A percentile compares a stretch with the other conserved stretches of the same genome.
Evolutionary conservation across 2,329 filamentous ascomycete genomes (phyloP).

Genomic region (Exophiala oligosperma): DNA sequence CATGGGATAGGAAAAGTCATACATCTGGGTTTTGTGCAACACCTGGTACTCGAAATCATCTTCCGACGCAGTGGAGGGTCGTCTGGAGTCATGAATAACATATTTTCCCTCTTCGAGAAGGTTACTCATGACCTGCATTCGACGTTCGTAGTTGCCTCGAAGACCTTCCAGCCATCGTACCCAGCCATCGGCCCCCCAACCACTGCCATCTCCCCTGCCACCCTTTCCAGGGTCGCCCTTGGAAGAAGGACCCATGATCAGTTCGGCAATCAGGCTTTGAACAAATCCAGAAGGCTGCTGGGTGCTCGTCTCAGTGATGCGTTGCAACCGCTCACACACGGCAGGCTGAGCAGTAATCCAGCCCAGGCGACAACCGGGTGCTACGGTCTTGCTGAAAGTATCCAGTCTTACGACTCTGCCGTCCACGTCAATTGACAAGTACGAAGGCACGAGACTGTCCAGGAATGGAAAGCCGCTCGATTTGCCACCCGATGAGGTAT

Average conservation of each 20-base stretch:
- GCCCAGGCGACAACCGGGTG: slow-evolving; percentile 83
- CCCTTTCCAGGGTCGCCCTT: slow-evolving; percentile 52
- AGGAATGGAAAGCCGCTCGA: slow-evolving; percentile 73
- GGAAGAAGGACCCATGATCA: slow-evolving; percentile 65
- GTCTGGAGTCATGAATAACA: slow-evolving; percentile 35
- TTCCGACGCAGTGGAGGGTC: slow-evolving; percentile 15
- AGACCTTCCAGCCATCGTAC: slow-evolving; percentile 87
- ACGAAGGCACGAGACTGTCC: slow-evolving; percentile 80
- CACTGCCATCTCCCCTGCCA: slow-evolving; percentile 52
- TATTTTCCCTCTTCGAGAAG: slow-evolving; percentile 69
- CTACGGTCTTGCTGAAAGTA: slow-evolving; percentile 91
- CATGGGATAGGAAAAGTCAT: slow-evolving; percentile 75
- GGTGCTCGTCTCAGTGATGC: slow-evolving; percentile 75
- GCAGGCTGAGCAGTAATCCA: slow-evolving; percentile 86
- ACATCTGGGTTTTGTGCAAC: slow-evolving; percentile 71
- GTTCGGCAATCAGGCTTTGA: slow-evolving; percentile 75
- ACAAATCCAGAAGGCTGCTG: slow-evolving; percentile 89
- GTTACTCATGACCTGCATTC: slow-evolving; percentile 78
- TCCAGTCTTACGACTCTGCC: slow-evolving; percentile 87
- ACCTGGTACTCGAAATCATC: slow-evolving; percentile 68
- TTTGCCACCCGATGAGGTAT: slow-evolving; percentile 40
- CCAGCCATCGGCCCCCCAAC: slow-evolving; percentile 84
- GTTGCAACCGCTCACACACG: slow-evolving; percentile 70
- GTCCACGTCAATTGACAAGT: slow-evolving; percentile 76
- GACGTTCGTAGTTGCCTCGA: slow-evolving; percentile 77